Base-by-base conservation (phyloP, 805 yeast species). In the Wickerhamiella sergipiensis region DNA sequence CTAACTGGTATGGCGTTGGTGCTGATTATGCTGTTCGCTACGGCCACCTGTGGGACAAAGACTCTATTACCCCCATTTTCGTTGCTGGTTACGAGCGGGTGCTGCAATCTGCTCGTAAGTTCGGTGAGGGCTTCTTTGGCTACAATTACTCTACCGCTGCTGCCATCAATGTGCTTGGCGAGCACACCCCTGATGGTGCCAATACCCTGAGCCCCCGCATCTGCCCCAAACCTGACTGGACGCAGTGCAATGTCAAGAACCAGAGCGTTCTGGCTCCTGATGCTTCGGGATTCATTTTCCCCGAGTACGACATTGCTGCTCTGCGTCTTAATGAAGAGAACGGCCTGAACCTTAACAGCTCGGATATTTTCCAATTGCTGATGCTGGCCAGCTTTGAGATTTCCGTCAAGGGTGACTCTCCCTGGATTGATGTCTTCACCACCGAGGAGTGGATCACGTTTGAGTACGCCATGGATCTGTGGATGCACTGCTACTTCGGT, bases 41-140 rank as follows among this genome's bases (percentile, higher is more conserved):
- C 63, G 59, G 58, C 17, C 59, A 64, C 17, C 67, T 78, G 48
- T 70, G 64, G 55, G 65, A 69, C 50, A 62, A 59, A 12, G 61
- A 62, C 19, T 50, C 68, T n/a, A 52, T 65, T 2, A 36, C 40
- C 40, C 68, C 75, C 38, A 69, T 76, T 15, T 77, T 76, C 59
- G 64, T 55, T 9, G 36, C 49, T 24, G 48, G 50, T 19, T 43
- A 47, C 12, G 38, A 48, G 21, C 53, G 57, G 8, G 53, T 77
- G 40, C 71, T 72, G 54, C 77, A 73, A 52, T 76, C 82, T 38
- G 75, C 83, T 13, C 60, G 67, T 23, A 67, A 69, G 59, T 80
- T 80, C 60, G 76, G 80, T 8, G 67, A 74, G 54, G 86, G 85
- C 0, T 80, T 81, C 63, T 68, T 77, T 55, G 75, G 75, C 8